These are phyloP conservation scores for Chloris gayana DNA, from an alignment of 176 grass and related monocot species.

Conservation along the genomic window DNA sequence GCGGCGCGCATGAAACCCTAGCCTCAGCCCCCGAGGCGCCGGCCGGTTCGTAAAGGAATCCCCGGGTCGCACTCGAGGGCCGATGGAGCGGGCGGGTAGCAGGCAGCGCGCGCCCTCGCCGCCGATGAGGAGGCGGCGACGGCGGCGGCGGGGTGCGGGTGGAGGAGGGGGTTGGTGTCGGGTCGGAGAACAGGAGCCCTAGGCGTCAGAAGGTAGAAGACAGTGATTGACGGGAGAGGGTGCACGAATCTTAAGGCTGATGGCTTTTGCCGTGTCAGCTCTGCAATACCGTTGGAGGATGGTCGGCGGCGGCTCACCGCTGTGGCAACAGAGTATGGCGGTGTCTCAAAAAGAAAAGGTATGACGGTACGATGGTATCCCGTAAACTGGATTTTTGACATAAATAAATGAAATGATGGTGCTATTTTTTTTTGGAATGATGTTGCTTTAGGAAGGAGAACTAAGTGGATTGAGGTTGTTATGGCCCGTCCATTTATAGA, in stretches of 20 bases:
- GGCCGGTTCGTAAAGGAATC: slow-evolving; percentile 11
- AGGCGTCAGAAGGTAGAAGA: not conserved
- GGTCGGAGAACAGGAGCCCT: slow-evolving; percentile 22
- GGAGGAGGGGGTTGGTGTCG: slow-evolving; percentile 45
- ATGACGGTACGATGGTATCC: not conserved
- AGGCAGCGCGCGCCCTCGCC: slow-evolving; percentile 30
- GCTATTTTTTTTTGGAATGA: too few species aligned
- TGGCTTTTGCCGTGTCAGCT: slow-evolving; percentile 16
- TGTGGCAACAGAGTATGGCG: too few species aligned
- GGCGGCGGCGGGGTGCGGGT: slow-evolving; percentile 44
- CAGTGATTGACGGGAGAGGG: not conserved
- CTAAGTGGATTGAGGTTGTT: too few species aligned
- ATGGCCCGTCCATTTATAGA: too few species aligned
- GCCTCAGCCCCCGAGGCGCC: slow-evolving; percentile 32
- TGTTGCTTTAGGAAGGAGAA: too few species aligned
- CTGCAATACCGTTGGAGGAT: not conserved
- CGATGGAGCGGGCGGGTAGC: not conserved
- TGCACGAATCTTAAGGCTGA: slow-evolving; percentile 33
- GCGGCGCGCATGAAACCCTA: slow-evolving; percentile 63
- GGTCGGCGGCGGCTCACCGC: too few species aligned
- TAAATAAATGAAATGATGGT: too few species aligned
- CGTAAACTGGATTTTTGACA: not conserved
- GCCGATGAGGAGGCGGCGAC: slow-evolving; percentile 53
- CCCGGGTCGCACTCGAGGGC: not conserved
- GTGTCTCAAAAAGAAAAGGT: too few species aligned